Base-by-base conservation (phyloP, 2,329 filamentous ascomycete species). In the Pseudogymnoascus sp. region DNA sequence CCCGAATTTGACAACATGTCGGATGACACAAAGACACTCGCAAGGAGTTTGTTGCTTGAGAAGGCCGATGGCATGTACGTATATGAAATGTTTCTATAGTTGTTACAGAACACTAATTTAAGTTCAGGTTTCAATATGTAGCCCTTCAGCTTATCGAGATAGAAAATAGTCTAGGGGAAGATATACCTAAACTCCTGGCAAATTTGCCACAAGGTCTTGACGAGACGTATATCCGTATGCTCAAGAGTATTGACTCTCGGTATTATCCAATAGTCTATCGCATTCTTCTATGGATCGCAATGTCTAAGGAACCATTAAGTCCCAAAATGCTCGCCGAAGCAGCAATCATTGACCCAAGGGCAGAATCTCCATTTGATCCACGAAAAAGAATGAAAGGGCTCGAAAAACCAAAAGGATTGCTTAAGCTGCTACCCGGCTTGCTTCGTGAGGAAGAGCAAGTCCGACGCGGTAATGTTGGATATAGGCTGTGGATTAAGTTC, bases 31-130 rank as follows among this genome's bases (percentile, higher is more conserved):
- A 63, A 61, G 37, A 5, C 11, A 23, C 14, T 44, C 4, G 62
- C 62, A 3, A 63, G 23, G 16, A 31, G n/a, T 4, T 11, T 14
- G 16, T 25, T 63, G 10, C 31, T 63, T 12, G n/a, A 50, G 25
- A 63, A 63, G n/a, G 62, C 62, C 1, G 62, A 63, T 36, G 62
- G 62, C 56, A 63, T 63, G 62, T 63, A 38, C 4, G 62, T 61
- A n/a, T 50, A 25, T 50, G 5, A 50, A 25, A 2, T 10, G 4
- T 44, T n/a, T 50, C 5, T n/a, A n/a, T 25, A 1, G 7, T n/a
- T 1, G 4, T n/a, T 8, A 25, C 3, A 50, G 12, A 25, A n/a
- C 7, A 14, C 21, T 50, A 25, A 50, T 50, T 25, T 10, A 11
- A n/a, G 21, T 2, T 5, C 21, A 50, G 44, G 44, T 50, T 50